phyloP scores from a whole-genome alignment of 352 stramenopile genomes.

The Globisporangium camurandrum region DNA sequence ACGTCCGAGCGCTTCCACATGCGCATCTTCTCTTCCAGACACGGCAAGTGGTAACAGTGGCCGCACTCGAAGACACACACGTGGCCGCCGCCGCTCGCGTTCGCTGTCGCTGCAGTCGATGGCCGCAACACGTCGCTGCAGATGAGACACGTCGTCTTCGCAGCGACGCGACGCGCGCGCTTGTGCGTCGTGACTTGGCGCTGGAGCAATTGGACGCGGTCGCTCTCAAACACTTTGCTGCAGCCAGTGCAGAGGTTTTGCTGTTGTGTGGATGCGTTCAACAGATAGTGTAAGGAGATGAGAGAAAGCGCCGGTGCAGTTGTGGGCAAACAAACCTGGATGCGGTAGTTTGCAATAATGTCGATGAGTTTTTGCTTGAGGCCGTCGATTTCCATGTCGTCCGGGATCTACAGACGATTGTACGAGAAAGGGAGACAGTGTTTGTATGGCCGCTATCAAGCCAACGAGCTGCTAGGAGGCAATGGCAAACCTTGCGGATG shows the following conservation, averaged over 20 bases:
- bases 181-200: constrained; percentile 60
- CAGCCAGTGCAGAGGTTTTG: constrained; percentile 71
- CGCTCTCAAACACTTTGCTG: constrained; percentile 73
- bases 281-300: too few species aligned
- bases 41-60: constrained; percentile 74
- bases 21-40: constrained; percentile 80
- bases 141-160: constrained; percentile 53
- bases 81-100: constrained; percentile 18
- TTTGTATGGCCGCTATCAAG: background rate
- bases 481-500: constrained; percentile 72
- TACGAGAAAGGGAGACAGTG: background rate
- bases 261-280: constrained; percentile 13
- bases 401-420: constrained; percentile 64
- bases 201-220: constrained; percentile 62
- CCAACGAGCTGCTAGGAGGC: too few species aligned
- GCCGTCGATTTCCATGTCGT: constrained; percentile 76
- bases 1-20: constrained; percentile 74
- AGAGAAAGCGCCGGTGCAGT: too few species aligned
- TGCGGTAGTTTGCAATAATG: constrained; percentile 74
- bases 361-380: constrained; percentile 76
- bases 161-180: constrained; percentile 46
- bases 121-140: constrained; percentile 52
- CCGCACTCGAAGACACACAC: constrained; percentile 80
- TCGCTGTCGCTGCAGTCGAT: constrained; percentile 36
- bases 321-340: too few species aligned